Percentiles rank a stretch among this genome's conserved stretches.
Evolutionary conservation across 1,139 yeast species (phyloP).

Genomic region (Lodderomyces margitis): DNA sequence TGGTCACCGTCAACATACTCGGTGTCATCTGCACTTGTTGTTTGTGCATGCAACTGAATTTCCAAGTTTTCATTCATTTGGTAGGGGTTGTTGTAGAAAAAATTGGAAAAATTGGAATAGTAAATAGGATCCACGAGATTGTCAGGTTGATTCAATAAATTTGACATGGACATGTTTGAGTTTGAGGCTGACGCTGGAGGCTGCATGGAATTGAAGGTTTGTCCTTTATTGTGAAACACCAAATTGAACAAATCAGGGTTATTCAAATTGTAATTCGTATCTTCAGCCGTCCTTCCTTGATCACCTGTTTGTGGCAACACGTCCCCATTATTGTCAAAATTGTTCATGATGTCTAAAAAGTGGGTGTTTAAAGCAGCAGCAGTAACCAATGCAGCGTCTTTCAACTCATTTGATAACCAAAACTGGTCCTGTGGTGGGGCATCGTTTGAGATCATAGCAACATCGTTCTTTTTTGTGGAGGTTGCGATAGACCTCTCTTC

Average conservation of each 20-base stretch:
- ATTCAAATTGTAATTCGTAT: conserved; percentile 13
- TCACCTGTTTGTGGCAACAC: conserved; percentile 1
- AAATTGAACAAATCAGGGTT: conserved; percentile 42
- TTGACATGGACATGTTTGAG: conserved; percentile 23
- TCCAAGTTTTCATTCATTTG: conserved; percentile 42
- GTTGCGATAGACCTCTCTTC: neutral
- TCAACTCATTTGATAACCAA: conserved; percentile 68
- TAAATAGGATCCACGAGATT: conserved; percentile 35
- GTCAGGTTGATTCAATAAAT: conserved; percentile 23
- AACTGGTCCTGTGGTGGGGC: conserved; percentile 34
- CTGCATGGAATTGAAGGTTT: conserved; percentile 14
- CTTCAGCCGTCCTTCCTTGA: conserved; percentile 4
- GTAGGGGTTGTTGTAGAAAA: conserved; percentile 44
- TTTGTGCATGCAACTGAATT: conserved; percentile 42
- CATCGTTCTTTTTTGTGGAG: neutral
- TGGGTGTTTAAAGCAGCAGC: conserved; percentile 69
- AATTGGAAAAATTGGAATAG: conserved; percentile 42
- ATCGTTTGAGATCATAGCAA: conserved; percentile 4
- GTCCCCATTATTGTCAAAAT: conserved; percentile 8
- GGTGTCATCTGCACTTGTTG: conserved; percentile 25
- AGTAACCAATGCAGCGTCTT: conserved; percentile 70
- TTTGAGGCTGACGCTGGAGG: conserved; percentile 12
- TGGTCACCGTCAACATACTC: conserved; percentile 41
- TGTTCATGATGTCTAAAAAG: conserved; percentile 52
- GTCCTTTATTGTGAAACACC: conserved; percentile 47